phyloP scores from a whole-genome alignment of 2,329 filamentous ascomycete genomes.

The Kalmusia sp. region DNA sequence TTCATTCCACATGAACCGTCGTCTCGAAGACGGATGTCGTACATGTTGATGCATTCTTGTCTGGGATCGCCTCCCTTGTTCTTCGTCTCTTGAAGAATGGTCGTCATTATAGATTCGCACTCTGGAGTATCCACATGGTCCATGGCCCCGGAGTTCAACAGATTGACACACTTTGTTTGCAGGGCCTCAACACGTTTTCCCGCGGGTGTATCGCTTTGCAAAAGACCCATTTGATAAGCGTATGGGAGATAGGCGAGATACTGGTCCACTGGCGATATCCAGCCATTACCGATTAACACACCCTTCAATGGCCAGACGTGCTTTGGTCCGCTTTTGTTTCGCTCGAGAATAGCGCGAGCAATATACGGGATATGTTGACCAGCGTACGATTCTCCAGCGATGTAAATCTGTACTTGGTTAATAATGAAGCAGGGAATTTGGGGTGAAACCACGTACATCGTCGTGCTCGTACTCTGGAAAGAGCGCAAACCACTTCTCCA shows the following conservation, averaged over 20 bases:
- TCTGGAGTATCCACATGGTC: constrained; percentile 70
- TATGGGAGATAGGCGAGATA: constrained; percentile 87
- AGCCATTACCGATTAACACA: constrained; percentile 94
- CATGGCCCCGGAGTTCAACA: constrained; percentile 64
- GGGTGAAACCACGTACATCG: constrained; percentile 75
- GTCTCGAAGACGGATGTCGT: constrained; percentile 89
- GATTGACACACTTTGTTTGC: constrained; percentile 71
- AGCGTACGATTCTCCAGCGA: constrained; percentile 95
- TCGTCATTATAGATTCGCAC: constrained; percentile 80
- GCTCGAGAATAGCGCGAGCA: constrained; percentile 85
- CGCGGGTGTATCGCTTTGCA: constrained; percentile 70
- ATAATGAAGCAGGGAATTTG: constrained; percentile 5
- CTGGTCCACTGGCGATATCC: constrained; percentile 90
- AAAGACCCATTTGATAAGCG: constrained; percentile 76
- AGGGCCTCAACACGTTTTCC: constrained; percentile 72
- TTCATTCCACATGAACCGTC: constrained; percentile 90
- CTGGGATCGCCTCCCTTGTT: constrained; percentile 61
- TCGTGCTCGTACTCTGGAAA: constrained; percentile 93
- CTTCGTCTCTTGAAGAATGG: constrained; percentile 72
- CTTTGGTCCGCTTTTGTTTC: constrained; percentile 69
- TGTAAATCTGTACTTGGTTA: constrained; percentile 72
- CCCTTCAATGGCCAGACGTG: constrained; percentile 80
- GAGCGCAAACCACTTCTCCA: constrained; percentile 88
- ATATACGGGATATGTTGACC: constrained; percentile 98
- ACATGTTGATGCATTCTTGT: constrained; percentile 86